These are phyloP conservation scores for Calonectria pseudoturangicola DNA, from an alignment of 2,329 filamentous ascomycete species.

Conservation along the genomic window DNA sequence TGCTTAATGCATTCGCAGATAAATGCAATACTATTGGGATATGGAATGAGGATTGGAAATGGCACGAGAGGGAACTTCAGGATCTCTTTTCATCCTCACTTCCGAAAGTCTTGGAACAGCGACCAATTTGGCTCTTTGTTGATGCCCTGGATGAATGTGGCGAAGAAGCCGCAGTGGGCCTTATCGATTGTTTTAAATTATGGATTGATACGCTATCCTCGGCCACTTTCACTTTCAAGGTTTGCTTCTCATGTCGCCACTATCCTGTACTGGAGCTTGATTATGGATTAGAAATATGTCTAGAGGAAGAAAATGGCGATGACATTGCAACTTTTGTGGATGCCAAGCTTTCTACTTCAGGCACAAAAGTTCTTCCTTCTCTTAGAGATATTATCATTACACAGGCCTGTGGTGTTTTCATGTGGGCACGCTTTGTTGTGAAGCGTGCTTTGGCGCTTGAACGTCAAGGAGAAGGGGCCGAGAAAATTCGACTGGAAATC, in stretches of 20 bases:
- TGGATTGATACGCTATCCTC: slow-evolving; percentile 45
- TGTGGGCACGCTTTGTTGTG: slow-evolving; percentile 60
- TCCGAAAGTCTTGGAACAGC: slow-evolving; percentile 44
- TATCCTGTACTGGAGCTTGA: slow-evolving; percentile 53
- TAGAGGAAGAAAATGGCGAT: slow-evolving; percentile 56
- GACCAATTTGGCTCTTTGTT: slow-evolving; percentile 55
- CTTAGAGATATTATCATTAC: slow-evolving; percentile 48
- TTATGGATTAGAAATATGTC: slow-evolving; percentile 50
- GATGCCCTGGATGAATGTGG: slow-evolving; percentile 62
- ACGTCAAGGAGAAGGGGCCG: slow-evolving; percentile 10
- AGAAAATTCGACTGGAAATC: background rate
- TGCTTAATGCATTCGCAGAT: slow-evolving; percentile 45
- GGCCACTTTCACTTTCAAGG: slow-evolving; percentile 39
- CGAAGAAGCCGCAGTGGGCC: slow-evolving; percentile 45
- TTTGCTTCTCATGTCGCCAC: slow-evolving; percentile 59
- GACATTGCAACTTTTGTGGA: slow-evolving; percentile 58
- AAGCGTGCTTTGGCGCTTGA: slow-evolving; percentile 43
- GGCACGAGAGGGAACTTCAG: slow-evolving; percentile 52
- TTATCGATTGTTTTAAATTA: slow-evolving; percentile 46
- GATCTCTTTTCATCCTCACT: slow-evolving; percentile 48
- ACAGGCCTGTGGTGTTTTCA: slow-evolving; percentile 58
- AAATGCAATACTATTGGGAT: slow-evolving; percentile 34
- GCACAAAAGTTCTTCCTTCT: background rate
- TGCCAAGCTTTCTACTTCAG: slow-evolving; percentile 38
- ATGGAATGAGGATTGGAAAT: slow-evolving; percentile 39